A percentile compares a stretch with the other conserved stretches of the same genome.
Evolutionary conservation across 1,284 basidiomycete genomes (phyloP).

Genomic region (Trichosporon sp.): DNA sequence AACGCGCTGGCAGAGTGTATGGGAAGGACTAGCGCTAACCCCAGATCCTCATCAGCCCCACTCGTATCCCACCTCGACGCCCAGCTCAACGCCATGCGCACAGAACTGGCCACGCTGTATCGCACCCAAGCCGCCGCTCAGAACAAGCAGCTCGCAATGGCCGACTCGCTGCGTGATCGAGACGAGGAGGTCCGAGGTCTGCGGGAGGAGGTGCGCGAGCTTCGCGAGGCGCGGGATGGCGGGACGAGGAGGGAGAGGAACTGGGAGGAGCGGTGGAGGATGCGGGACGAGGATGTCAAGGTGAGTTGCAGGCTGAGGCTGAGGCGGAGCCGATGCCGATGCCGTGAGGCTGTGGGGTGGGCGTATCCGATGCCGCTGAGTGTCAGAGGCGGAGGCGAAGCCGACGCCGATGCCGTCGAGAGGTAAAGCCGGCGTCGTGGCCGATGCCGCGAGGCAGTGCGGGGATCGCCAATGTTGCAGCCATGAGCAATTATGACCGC

Average conservation of each 20-base stretch:
- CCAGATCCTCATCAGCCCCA: slow-evolving; percentile 7
- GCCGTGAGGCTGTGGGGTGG: not conserved
- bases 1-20: not conserved
- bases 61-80: slow-evolving; percentile 87
- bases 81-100: slow-evolving; percentile 81
- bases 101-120: slow-evolving; percentile 88
- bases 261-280: slow-evolving; percentile 75
- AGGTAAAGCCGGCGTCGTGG: not conserved
- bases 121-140: slow-evolving; percentile 79
- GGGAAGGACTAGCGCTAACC: not conserved
- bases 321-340: not conserved
- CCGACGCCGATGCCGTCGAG: not conserved
- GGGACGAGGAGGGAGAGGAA: slow-evolving; percentile 49
- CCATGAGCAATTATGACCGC: no score
- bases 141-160: slow-evolving; percentile 91
- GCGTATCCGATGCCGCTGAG: not conserved
- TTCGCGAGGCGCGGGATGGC: slow-evolving; percentile 65
- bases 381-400: no score
- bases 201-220: slow-evolving; percentile 74
- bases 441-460: no score
- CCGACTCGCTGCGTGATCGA: slow-evolving; percentile 85
- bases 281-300: slow-evolving; percentile 85
- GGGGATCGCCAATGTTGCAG: no score
- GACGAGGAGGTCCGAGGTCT: slow-evolving; percentile 76
- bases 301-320: slow-evolving; percentile 48